Conservation (phyloP, 1,284 basidiomycete genomes). For the Pterula multifida region DNA sequence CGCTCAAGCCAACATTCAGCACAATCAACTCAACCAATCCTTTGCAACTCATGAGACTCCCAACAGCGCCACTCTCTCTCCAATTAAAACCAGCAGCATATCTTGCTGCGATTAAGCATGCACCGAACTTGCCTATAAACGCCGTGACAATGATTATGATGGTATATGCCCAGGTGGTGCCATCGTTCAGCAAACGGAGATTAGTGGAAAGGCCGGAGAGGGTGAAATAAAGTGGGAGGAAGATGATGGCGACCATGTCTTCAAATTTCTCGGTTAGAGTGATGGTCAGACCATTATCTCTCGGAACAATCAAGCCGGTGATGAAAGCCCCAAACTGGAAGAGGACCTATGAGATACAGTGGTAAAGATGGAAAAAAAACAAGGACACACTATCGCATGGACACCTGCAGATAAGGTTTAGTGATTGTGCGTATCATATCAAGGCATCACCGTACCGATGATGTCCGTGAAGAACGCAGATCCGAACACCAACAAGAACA, state of each 20-base stretch:
- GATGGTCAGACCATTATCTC: conserved; percentile 78
- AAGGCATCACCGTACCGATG: conserved; percentile 36
- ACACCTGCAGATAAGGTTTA: conserved; percentile 33
- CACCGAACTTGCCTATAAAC: conserved; percentile 75
- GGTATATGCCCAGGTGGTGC: conserved; percentile 87
- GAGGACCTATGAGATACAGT: conserved; percentile 11
- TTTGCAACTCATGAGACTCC: conserved; percentile 92
- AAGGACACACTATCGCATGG: conserved; percentile 85
- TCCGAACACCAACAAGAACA: conserved; percentile 69
- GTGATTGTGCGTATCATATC: neutral
- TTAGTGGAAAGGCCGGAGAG: conserved; percentile 84
- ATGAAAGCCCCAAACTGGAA: conserved; percentile 62
- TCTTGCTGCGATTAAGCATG: conserved; percentile 60
- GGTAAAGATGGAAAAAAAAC: conserved; percentile 20
- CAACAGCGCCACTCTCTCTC: conserved; percentile 79
- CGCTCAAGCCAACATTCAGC: conserved; percentile 83
- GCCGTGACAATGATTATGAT: conserved; percentile 74
- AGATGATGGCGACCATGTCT: conserved; percentile 71
- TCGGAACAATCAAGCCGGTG: conserved; percentile 84
- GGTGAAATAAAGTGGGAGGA: conserved; percentile 86
- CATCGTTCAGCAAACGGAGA: conserved; percentile 72
- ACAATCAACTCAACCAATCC: conserved; percentile 90
- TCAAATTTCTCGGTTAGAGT: conserved; percentile 73
- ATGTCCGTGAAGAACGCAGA: conserved; percentile 91
- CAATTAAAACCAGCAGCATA: conserved; percentile 57